Conservation (phyloP, 305 asterid genomes). For the Caryopteris hybrid region DNA sequence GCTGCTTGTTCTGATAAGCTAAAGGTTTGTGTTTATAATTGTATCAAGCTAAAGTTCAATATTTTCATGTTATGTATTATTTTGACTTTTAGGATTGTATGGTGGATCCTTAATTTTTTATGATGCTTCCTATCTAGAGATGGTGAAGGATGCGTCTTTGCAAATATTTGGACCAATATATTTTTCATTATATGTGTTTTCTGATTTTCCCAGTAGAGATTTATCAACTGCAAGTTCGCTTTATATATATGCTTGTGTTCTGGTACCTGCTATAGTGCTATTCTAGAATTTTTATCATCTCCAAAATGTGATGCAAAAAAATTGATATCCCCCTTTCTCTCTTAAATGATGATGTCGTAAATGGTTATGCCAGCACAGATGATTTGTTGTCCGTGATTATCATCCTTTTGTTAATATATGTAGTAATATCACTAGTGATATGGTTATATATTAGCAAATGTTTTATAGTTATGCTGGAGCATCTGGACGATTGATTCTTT, state of each 20-base stretch:
- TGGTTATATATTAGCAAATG: neutral
- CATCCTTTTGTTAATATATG: constrained; percentile 7
- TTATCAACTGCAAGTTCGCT: neutral
- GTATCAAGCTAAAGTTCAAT: neutral
- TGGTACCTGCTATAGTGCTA: constrained; percentile 1
- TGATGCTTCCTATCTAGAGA: constrained; percentile 3
- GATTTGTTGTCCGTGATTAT: neutral
- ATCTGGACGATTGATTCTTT: neutral
- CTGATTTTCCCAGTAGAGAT: neutral
- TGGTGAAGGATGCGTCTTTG: neutral
- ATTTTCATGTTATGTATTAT: neutral
- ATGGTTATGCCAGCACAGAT: neutral
- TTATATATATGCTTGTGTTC: neutral
- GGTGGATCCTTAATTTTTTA: constrained; percentile 9
- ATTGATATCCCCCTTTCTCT: neutral
- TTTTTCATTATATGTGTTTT: neutral
- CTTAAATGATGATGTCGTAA: neutral
- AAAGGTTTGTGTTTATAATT: constrained; percentile 52
- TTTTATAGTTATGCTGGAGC: neutral
- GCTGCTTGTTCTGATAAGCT: constrained; percentile 68
- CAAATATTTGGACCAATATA: neutral
- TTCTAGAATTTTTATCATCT: neutral
- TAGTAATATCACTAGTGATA: neutral
- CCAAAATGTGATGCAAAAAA: neutral
- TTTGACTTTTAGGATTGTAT: constrained; percentile 8